Conservation (phyloP, 2,329 filamentous ascomycete species). For the Sclerotiophoma versabilis region DNA sequence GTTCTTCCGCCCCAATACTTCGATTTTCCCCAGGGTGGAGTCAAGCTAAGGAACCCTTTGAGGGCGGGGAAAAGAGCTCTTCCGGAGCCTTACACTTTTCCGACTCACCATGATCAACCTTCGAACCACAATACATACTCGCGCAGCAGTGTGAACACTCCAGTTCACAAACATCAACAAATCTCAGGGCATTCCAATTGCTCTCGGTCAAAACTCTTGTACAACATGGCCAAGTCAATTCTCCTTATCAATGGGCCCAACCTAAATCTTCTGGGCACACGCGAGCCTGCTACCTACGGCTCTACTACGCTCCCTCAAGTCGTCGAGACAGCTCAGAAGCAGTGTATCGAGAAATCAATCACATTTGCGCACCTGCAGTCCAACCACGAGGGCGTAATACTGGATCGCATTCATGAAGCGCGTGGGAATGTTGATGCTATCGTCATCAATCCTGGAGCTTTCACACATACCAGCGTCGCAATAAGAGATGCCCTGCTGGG, state of each 20-base stretch:
- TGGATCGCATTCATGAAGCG: slow-evolving; percentile 76
- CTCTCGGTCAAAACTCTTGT: not conserved
- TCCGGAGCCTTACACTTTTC: slow-evolving; percentile 7
- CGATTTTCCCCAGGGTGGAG: slow-evolving; percentile 8
- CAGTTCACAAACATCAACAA: not conserved
- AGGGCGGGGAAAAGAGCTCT: slow-evolving; percentile 11
- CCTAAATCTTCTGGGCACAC: slow-evolving; percentile 78
- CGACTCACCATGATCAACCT: not conserved
- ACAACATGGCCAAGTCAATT: slow-evolving; percentile 57
- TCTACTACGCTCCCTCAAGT: slow-evolving; percentile 71
- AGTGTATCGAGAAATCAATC: slow-evolving; percentile 59
- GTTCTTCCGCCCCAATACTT: slow-evolving; percentile 2
- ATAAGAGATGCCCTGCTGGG: slow-evolving; percentile 76
- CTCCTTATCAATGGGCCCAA: slow-evolving; percentile 84
- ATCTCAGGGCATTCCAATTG: no score
- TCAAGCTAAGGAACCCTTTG: not conserved
- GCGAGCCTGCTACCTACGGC: slow-evolving; percentile 78
- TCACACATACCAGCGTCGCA: slow-evolving; percentile 78
- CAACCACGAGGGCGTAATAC: slow-evolving; percentile 77
- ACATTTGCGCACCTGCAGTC: slow-evolving; percentile 71
- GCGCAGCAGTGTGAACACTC: not conserved
- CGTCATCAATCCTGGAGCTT: slow-evolving; percentile 78
- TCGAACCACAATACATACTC: slow-evolving; percentile 5
- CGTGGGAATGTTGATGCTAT: slow-evolving; percentile 67
- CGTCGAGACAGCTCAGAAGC: slow-evolving; percentile 56